Evolutionary conservation across 192 early-diverging fungal genomes (phyloP).

Genomic region (Coemansia sp.): DNA sequence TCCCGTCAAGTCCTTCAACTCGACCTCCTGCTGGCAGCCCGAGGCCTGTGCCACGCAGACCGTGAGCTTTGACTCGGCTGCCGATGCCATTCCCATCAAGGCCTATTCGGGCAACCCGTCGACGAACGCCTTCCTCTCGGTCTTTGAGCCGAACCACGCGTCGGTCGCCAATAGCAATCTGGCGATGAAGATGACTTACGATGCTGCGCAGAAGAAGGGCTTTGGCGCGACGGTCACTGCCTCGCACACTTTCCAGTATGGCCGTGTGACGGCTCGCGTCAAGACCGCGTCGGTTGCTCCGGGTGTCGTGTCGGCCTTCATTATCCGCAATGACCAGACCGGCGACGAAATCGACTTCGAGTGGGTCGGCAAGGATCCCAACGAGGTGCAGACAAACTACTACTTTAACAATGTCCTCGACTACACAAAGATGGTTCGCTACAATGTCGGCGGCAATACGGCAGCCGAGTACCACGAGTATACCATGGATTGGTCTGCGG

Average conservation of each 20-base stretch:
- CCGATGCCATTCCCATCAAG: conserved; percentile 27
- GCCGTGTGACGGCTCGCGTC: conserved; percentile 58
- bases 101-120: conserved; percentile 26
- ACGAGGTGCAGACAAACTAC: conserved; percentile 64
- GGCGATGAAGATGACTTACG: conserved; percentile 37
- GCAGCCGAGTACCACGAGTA: conserved; percentile 58
- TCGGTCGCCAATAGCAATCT: conserved; percentile 20
- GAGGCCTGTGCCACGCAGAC: conserved; percentile 33
- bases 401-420: conserved; percentile 58
- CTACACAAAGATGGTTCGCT: conserved; percentile 53
- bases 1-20: conserved; percentile 40
- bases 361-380: conserved; percentile 59
- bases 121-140: conserved; percentile 51
- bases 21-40: conserved; percentile 44
- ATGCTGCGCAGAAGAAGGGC: conserved; percentile 53
- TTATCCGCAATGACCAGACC: conserved; percentile 48
- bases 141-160: conserved; percentile 43
- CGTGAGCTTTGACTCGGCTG: conserved; percentile 33
- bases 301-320: conserved; percentile 61
- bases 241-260: conserved; percentile 57
- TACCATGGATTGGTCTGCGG: conserved; percentile 60
- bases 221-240: conserved; percentile 57
- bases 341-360: conserved; percentile 72
- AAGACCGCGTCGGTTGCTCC: conserved; percentile 54
- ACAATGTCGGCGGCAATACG: conserved; percentile 40